Base-by-base conservation (phyloP, 768 basidiomycete genomes). In the Inosperma sp. region DNA sequence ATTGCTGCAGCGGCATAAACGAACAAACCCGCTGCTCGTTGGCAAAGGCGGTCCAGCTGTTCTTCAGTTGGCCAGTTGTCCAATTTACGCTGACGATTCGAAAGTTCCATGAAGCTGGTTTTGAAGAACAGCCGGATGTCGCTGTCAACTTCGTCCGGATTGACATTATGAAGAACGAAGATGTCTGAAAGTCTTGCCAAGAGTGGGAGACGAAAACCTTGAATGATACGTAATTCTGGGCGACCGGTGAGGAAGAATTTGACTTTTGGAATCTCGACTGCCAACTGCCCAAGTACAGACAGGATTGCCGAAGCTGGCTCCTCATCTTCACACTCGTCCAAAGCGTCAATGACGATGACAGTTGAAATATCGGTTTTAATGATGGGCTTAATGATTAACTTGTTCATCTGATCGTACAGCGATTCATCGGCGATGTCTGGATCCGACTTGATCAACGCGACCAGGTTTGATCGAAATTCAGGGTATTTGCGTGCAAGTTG, bases 281-380 rank as follows among this genome's bases (percentile, higher is more conserved):
- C 34, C 4, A 26, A 13, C 13, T 25, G 27, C 14, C 17, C 50
- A 21, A 55, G 19, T 4, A 51, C 19, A 3, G 53, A 55, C 9
- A 55, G 42, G 44, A 59, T 39, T 26, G 45, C 37, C 16, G 50
- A 27, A 23, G 51, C 42, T 9, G 55, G 49, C 42, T 61, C 57
- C 39, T 61, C 57, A 19, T 54, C 52, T 12, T 25, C 42, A 19
- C 52, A 54, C 27, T 54, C 52, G 7, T 54, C 52, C 4, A 67
- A 49, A 27, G 66, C 65, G 27, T 67, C 65, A 12, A 67, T 55
- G 8, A 62, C 49, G 31, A 65, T 57, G 6, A 62, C 41, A n/a
- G 59, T 58, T 4, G 62, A 44, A 5, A 59, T 30, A 7, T 42
- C 37, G 9, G 53, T 37, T 16, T n/a, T 47, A 10, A 41, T 40